Evolutionary conservation across 2,329 filamentous ascomycete genomes (phyloP), one percentile per base, ranked within the genome.

Genomic region (Beauveria asiatica): DNA sequence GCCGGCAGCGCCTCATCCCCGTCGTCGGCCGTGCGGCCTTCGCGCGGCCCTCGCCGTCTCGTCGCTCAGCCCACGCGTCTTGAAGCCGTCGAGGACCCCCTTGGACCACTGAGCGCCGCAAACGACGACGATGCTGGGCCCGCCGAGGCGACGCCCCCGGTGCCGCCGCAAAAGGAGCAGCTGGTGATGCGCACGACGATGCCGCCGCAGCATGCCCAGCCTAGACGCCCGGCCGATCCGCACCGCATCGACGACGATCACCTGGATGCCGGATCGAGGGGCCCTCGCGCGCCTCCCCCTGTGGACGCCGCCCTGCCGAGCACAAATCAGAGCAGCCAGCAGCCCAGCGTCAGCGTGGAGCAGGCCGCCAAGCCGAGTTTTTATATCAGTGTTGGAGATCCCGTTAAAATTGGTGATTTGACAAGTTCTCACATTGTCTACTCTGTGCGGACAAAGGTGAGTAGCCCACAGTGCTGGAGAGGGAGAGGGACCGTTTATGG

Each of bases 391-490:
- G 94, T 99, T 23, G 94, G 94, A 61, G 94, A 99, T 75, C 94
- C 94, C 59, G 92, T 97, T 76, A 99, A 97, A 78, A 93, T 99
- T 66, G 94, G 94, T 62, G 94, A 97, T 74, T 75, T 97, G 72
- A 97, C 94, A 9, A 96, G 90, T 73, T 96, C 92, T 64, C 94
- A 99, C 74, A 99, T 96, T 65, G 94, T 97, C 52, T 99, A 99
- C 76, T 91, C 91, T 68, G 94, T 99, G 65, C 84, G 89, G 69
- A 99, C 94, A 61, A 94, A 89, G 85, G 90, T 94, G 80, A 62
- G 66, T 56, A 16, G 4, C 52, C 33, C n/a, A 39, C n/a, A 33
- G 4, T 23, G 5, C 11, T n/a, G 0, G 27, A 21, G 3, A n/a
- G 4, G 7, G 9, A 11, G 10, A 42, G 16, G 10, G 19, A 17